phyloP scores from a whole-genome alignment of 805 yeast genomes.

The Candida loeiensis region DNA sequence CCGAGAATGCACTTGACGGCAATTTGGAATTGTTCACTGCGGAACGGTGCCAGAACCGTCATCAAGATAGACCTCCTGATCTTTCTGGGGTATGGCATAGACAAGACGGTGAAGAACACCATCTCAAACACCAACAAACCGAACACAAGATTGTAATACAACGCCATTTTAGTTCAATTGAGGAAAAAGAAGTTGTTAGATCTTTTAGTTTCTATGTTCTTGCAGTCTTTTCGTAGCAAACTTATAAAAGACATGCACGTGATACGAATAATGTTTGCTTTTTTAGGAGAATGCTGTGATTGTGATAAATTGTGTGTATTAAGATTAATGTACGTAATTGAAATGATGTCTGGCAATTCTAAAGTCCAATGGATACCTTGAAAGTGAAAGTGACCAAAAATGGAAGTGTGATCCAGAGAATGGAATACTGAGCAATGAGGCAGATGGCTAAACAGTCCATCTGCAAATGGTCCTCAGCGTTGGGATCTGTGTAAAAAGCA shows the following conservation, averaged over 20 bases:
- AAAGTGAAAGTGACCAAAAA: slow-evolving; percentile 68
- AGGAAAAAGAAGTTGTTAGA: background rate
- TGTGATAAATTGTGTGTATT: no score
- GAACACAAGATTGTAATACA: slow-evolving; percentile 55
- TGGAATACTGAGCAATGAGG: slow-evolving; percentile 69
- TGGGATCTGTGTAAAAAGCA: slow-evolving; percentile 76
- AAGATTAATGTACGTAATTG: no score
- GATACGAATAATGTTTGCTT: no score
- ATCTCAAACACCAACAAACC: slow-evolving; percentile 75
- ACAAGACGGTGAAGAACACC: slow-evolving; percentile 71
- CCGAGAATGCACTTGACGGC: slow-evolving; percentile 78
- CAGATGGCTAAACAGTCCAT: slow-evolving; percentile 83
- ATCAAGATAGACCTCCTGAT: slow-evolving; percentile 65
- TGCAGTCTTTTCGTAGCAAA: background rate
- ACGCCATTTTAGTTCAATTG: slow-evolving; percentile 29
- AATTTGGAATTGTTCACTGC: slow-evolving; percentile 66
- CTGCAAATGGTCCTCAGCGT: slow-evolving; percentile 49
- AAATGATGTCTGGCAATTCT: background rate
- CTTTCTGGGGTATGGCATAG: slow-evolving; percentile 79
- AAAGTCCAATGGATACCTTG: slow-evolving; percentile 44
- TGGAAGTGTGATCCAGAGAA: slow-evolving; percentile 68
- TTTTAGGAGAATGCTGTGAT: background rate
- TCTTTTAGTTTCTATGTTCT: background rate
- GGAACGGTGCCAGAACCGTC: slow-evolving; percentile 64
- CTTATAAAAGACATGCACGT: no score